A percentile compares a stretch with the other conserved stretches of the same genome.
These are phyloP conservation scores for Pholiota microspora DNA, from an alignment of 768 basidiomycete genomes.

Conservation along the genomic window DNA sequence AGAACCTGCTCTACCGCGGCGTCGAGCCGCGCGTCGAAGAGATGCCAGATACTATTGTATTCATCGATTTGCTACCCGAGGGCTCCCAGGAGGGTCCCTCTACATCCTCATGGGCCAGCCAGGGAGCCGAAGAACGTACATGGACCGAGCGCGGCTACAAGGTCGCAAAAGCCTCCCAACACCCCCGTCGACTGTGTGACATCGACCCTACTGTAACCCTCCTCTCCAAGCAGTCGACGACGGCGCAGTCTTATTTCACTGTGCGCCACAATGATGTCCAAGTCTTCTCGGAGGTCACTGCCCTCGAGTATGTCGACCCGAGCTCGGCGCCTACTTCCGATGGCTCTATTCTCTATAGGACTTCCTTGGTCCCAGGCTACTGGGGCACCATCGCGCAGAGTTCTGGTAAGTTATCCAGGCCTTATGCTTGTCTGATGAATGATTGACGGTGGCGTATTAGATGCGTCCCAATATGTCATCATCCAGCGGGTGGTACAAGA, in stretches of 20 bases:
- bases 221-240: slow-evolving; percentile 43
- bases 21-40: slow-evolving; percentile 27
- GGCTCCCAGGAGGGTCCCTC: slow-evolving; percentile 9
- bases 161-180: slow-evolving; percentile 36
- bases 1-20: slow-evolving; percentile 28
- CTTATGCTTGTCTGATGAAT: slow-evolving; percentile 5
- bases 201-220: slow-evolving; percentile 74
- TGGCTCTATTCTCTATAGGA: slow-evolving; percentile 51
- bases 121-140: slow-evolving; percentile 18
- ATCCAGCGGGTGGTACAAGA: slow-evolving; percentile 57
- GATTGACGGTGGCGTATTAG: slow-evolving; percentile 32
- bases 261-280: slow-evolving; percentile 48
- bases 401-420: slow-evolving; percentile 40
- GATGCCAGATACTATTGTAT: slow-evolving; percentile 35
- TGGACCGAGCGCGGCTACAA: slow-evolving; percentile 28
- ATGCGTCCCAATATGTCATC: slow-evolving; percentile 66
- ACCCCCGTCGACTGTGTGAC: slow-evolving; percentile 50
- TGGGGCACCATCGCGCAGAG: slow-evolving; percentile 61
- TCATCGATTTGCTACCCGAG: slow-evolving; percentile 45
- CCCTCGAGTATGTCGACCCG: slow-evolving; percentile 28
- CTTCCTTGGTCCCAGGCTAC: slow-evolving; percentile 58
- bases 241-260: slow-evolving; percentile 53
- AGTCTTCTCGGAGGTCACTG: slow-evolving; percentile 51
- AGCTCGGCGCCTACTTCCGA: slow-evolving; percentile 22
- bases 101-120: slow-evolving; percentile 14